phyloP scores from a whole-genome alignment of 148 eudicot genomes.

The Suaeda aralocaspica region DNA sequence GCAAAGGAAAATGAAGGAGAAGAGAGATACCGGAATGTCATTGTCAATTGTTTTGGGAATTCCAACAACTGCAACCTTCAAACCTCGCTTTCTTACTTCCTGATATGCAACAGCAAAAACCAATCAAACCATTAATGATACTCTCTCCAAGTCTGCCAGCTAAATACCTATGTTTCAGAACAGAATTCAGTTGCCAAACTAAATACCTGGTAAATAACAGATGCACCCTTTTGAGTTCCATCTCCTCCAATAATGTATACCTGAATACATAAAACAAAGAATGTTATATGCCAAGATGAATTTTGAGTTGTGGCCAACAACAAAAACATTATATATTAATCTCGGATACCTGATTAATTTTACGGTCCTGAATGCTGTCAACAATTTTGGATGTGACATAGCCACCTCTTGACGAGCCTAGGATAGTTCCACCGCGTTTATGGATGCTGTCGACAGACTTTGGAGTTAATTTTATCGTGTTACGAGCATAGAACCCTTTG shows the following conservation, averaged over 20 bases:
- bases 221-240: conserved; percentile 89
- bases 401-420: conserved; percentile 89
- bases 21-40: conserved; percentile 70
- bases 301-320: background rate
- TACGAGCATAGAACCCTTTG: conserved; percentile 74
- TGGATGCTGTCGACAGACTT: conserved; percentile 76
- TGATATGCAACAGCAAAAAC: conserved; percentile 18
- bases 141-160: background rate
- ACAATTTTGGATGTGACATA: conserved; percentile 74
- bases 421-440: conserved; percentile 83
- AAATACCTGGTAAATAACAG: conserved; percentile 69
- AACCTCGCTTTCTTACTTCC: conserved; percentile 80
- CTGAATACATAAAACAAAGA: conserved; percentile 29
- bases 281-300: background rate
- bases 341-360: conserved; percentile 70
- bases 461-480: conserved; percentile 67
- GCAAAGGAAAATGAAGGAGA: background rate
- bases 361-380: conserved; percentile 88
- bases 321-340: background rate
- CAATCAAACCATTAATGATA: too few relatives aligned
- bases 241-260: conserved; percentile 96
- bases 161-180: background rate
- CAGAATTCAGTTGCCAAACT: background rate
- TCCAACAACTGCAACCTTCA: conserved; percentile 71
- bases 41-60: conserved; percentile 90